Evolutionary conservation across 768 basidiomycete genomes (phyloP).

Genomic region (Imleria badia): DNA sequence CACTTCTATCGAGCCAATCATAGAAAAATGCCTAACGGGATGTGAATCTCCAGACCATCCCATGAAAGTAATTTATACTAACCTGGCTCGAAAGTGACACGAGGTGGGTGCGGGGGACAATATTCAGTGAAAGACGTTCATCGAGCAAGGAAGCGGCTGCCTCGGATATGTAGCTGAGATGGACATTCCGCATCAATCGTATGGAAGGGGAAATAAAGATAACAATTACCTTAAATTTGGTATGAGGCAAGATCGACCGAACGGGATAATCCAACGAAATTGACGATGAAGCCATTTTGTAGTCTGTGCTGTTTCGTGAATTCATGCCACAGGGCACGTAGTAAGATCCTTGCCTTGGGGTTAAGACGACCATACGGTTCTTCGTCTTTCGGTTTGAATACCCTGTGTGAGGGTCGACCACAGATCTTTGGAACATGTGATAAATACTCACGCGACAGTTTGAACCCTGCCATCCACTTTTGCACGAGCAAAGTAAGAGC

Average conservation of each 20-base stretch:
- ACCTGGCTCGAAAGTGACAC: conserved; percentile 78
- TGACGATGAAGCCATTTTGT: conserved; percentile 90
- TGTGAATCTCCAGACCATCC: conserved; percentile 1
- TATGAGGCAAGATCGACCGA: conserved; percentile 85
- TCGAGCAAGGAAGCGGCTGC: conserved; percentile 87
- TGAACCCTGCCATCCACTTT: conserved; percentile 75
- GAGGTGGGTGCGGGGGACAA: conserved; percentile 84
- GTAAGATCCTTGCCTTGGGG: conserved; percentile 58
- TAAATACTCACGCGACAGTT: conserved; percentile 68
- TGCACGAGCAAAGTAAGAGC: conserved; percentile 88
- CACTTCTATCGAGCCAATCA: conserved; percentile 85
- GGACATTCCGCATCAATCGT: not conserved
- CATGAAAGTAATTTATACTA: conserved; percentile 5
- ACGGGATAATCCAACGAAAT: conserved; percentile 87
- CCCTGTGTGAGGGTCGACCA: conserved; percentile 40
- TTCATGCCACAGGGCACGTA: not conserved
- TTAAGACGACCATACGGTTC: conserved; percentile 88
- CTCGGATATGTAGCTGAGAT: conserved; percentile 77
- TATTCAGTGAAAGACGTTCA: conserved; percentile 65
- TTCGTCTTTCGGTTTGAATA: conserved; percentile 92
- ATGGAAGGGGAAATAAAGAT: not conserved
- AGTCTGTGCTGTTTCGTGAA: conserved; percentile 46
- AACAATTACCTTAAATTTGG: conserved; percentile 73
- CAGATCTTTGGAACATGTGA: not conserved
- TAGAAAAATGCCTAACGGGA: conserved; percentile 78